Evolutionary conservation across 371 early-diverging fungal species (phyloP), one percentile per base, ranked within the genome.

Genomic region (Mortierella sp.): DNA sequence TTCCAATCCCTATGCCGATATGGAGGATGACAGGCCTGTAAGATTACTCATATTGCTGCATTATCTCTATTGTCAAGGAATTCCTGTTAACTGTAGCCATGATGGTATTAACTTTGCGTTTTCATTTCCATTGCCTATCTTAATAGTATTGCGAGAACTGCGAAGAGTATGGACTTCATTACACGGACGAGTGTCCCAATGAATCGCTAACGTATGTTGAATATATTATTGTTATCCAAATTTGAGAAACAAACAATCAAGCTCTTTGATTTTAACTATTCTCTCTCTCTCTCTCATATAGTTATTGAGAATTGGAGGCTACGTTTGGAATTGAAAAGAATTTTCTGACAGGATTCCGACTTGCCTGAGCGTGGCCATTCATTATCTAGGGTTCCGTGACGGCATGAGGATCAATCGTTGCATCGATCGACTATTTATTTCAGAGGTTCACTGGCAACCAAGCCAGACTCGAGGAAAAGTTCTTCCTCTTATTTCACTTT

Each of bases 91-190:
- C 12, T 9, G 40, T 5, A 45, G 20, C 26, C 10, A 4, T 18
- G 24, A 45, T 63, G 22, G 10, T 57, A 28, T 37, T 18, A n/a
- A 35, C 39, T 40, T 39, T 47, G 26, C 62, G 40, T 43, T 43
- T 11, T 32, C 16, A 45, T 57, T 30, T 47, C 67, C 62, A 67
- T 24, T 43, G 47, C n/a, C 18, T 6, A 4, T 59, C 2, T n/a
- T 14, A 1, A 37, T 85, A 90, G 85, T 93, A 90, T 67, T 93
- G 94, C 73, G 92, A 91, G 60, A 92, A 93, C 72, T 93, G 94
- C 77, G 92, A 93, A 72, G 86, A 86, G 47, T 90, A 88, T 86
- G 88, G 85, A 30, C 73, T 72, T 8, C 94, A 93, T 63, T 85
- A 88, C 63, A 93, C 94, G 0, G 88, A 89, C 30, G 88, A 90